These are phyloP conservation scores for Dioszegia aurantiaca DNA, from an alignment of 768 basidiomycete genomes.

Conservation along the genomic window DNA sequence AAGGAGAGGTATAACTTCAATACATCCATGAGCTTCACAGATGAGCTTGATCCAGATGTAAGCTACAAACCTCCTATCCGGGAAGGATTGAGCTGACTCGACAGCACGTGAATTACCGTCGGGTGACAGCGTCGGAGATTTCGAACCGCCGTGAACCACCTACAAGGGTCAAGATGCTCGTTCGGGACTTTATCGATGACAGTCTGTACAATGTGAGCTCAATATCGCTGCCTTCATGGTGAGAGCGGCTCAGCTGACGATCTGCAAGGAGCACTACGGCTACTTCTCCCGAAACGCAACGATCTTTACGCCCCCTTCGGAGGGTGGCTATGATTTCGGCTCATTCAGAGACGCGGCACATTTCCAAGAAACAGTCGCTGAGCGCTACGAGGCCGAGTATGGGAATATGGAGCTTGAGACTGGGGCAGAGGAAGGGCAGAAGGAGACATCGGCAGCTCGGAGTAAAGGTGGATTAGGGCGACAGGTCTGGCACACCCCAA, in stretches of 20 bases:
- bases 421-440: slow-evolving; percentile 28
- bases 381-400: slow-evolving; percentile 59
- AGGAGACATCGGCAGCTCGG: slow-evolving; percentile 14
- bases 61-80: not conserved
- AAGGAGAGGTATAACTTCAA: slow-evolving; percentile 49
- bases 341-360: slow-evolving; percentile 65
- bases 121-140: slow-evolving; percentile 48
- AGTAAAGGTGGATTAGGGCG: slow-evolving; percentile 54
- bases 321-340: slow-evolving; percentile 69
- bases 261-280: slow-evolving; percentile 73
- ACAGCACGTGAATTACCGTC: slow-evolving; percentile 42
- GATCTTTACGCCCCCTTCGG: slow-evolving; percentile 64
- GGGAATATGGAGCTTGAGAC: slow-evolving; percentile 54
- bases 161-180: slow-evolving; percentile 82
- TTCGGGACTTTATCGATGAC: slow-evolving; percentile 95
- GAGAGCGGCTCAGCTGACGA: not conserved
- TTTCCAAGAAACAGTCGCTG: slow-evolving; percentile 78
- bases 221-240: not conserved
- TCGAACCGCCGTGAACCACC: slow-evolving; percentile 59
- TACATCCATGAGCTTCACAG: slow-evolving; percentile 42
- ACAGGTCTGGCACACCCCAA: slow-evolving; percentile 98
- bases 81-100: not conserved
- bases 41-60: slow-evolving; percentile 49
- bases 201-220: slow-evolving; percentile 73
- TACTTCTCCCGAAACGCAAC: slow-evolving; percentile 92